These are phyloP conservation scores for Neocatenulostroma microsporum DNA, from an alignment of 2,329 filamentous ascomycete species.

Conservation along the genomic window DNA sequence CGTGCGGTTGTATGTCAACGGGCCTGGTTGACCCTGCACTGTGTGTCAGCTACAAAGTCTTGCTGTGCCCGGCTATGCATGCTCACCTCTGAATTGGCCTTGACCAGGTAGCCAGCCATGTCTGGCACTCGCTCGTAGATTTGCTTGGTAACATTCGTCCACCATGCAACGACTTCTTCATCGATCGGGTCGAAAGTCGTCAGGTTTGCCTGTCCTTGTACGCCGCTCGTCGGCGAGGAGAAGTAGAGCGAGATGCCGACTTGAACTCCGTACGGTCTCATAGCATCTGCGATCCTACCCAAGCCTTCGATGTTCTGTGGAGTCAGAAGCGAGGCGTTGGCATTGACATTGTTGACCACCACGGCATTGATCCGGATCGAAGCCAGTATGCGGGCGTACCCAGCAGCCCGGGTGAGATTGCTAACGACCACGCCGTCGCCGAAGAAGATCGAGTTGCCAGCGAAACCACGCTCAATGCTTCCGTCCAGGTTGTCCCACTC, in stretches of 20 bases:
- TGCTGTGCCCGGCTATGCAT: too few species aligned
- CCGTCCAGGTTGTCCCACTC: conserved; percentile 67
- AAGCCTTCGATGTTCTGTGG: conserved; percentile 54
- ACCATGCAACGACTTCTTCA: conserved; percentile 52
- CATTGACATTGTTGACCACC: conserved; percentile 66
- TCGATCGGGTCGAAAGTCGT: conserved; percentile 59
- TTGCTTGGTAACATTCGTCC: conserved; percentile 51
- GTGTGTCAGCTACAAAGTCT: too few species aligned
- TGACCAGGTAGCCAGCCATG: conserved; percentile 61
- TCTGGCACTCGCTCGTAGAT: conserved; percentile 58
- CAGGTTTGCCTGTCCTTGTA: conserved; percentile 31
- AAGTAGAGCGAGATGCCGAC: conserved; percentile 62
- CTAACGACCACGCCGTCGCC: conserved; percentile 47
- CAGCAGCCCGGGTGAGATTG: conserved; percentile 51
- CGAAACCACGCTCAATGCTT: conserved; percentile 61
- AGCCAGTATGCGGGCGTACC: conserved; percentile 59
- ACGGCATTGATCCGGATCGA: conserved; percentile 60
- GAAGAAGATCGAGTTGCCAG: conserved; percentile 62
- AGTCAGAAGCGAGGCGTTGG: conserved; percentile 52
- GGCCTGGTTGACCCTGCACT: conserved; percentile 58
- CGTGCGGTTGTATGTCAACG: conserved; percentile 61
- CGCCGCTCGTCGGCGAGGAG: conserved; percentile 54
- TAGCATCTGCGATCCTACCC: conserved; percentile 53
- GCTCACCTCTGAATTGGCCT: conserved; percentile 56
- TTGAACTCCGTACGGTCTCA: conserved; percentile 60